phyloP scores from a whole-genome alignment of 1,284 basidiomycete genomes.

The Austroboletus niveus region DNA sequence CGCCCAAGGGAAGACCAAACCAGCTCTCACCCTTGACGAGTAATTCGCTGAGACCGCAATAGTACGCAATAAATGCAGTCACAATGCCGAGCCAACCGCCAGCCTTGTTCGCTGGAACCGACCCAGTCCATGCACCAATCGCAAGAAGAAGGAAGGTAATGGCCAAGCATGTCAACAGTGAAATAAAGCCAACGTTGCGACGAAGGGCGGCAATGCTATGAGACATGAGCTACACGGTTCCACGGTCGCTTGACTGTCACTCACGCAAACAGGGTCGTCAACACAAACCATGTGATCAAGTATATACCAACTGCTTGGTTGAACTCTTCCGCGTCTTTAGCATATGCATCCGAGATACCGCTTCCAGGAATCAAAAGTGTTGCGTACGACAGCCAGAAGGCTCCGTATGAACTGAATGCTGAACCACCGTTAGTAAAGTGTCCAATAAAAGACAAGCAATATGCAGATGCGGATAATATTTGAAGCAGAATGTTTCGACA shows the following conservation, averaged over 20 bases:
- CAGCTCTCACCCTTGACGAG: constrained; percentile 51
- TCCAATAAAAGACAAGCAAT: neutral
- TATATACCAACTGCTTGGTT: constrained; percentile 63
- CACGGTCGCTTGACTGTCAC: constrained; percentile 5
- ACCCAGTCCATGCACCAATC: constrained; percentile 40
- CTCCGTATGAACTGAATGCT: constrained; percentile 83
- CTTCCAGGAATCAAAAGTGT: constrained; percentile 63
- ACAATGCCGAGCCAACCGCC: constrained; percentile 75
- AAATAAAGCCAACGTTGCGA: constrained; percentile 62
- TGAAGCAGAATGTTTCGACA: neutral
- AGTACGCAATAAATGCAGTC: constrained; percentile 69
- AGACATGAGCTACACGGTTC: neutral
- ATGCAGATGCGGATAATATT: neutral
- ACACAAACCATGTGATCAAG: constrained; percentile 67
- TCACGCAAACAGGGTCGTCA: constrained; percentile 54
- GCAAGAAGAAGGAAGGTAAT: constrained; percentile 62
- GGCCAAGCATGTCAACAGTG: constrained; percentile 74
- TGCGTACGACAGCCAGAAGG: constrained; percentile 82
- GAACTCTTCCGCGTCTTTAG: constrained; percentile 40
- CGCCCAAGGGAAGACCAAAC: constrained; percentile 53
- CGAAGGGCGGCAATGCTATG: constrained; percentile 63
- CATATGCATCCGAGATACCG: constrained; percentile 56
- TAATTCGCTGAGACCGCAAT: constrained; percentile 62
- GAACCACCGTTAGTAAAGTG: neutral
- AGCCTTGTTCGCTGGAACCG: constrained; percentile 34